Base-by-base conservation (phyloP, 2,329 filamentous ascomycete species). In the Phaeosphaeria sp. region DNA sequence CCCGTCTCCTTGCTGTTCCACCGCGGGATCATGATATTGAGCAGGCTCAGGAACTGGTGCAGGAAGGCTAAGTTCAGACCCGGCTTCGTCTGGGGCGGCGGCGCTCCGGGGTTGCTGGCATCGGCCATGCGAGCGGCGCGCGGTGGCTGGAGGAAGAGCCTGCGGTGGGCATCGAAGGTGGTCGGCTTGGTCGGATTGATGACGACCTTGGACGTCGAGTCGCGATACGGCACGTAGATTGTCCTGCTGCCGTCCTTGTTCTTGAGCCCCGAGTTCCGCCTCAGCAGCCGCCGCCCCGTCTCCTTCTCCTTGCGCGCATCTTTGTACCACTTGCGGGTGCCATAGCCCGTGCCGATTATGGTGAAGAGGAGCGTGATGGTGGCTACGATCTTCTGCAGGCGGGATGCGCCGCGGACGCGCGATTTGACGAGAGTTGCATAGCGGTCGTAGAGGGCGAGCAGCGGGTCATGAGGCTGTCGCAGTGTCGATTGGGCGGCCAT, bases 1-100 rank as follows among this genome's bases (percentile, higher is more conserved):
- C 93, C 94, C 0, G 94, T 93, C 80, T 98, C 95, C 76, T 99
- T 99, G 77, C 93, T 97, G 17, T 90, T 90, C 91, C 94, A 97
- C 62, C 94, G 84, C 6, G 95, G 95, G 61, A 99, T 91, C 92
- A 98, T 96, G 73, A 99, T 98, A 79, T 93, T 97, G 80, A 98
- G 87, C 53, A 99, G 81, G 72, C 94, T 97, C 51, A 98, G 84
- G 69, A 99, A 98, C 78, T 99, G 95, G 76, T 99, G 95, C 52
- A 99, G 78, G 71, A 99, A 99, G 11, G 95, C 95, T 57, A 99
- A 84, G 74, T 99, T 99, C 40, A 99, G 81, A 0, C 95, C 95
- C 0, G 95, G 93, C 76, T 97, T 98, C 2, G 93, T 94, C 75
- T 96, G 91, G 9, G 91, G 86, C 2, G 93, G 91, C 17, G 95